These are phyloP conservation scores for Syncephalastrum contaminatum DNA, from an alignment of 371 early-diverging fungal genomes.

Conservation along the genomic window DNA sequence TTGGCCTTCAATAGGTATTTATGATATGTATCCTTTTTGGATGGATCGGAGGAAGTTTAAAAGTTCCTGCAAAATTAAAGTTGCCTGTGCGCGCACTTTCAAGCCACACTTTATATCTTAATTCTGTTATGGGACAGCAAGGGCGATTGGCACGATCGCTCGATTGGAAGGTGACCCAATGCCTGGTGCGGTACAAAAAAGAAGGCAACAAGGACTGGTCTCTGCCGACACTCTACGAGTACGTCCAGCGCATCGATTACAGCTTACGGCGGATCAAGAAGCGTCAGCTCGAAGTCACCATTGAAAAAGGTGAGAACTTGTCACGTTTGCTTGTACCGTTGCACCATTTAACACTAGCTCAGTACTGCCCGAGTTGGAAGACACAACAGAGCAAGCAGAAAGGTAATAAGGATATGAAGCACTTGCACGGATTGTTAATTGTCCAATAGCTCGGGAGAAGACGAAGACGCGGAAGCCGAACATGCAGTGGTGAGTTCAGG, in stretches of 20 bases:
- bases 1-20: not conserved
- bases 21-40: not conserved
- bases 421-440: no score
- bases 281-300: conserved; percentile 41
- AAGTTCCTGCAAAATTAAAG: no score
- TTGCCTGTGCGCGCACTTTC: not conserved
- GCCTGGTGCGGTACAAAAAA: conserved; percentile 31
- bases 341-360: not conserved
- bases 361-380: conserved; percentile 19
- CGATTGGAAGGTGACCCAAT: conserved; percentile 26
- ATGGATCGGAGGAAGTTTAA: no score
- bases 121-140: conserved; percentile 12
- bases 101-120: not conserved
- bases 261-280: conserved; percentile 50
- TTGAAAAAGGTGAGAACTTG: conserved; percentile 42
- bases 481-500: conserved; percentile 42
- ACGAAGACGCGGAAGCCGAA: conserved; percentile 31
- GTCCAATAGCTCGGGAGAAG: conserved; percentile 16
- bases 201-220: conserved; percentile 33
- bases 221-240: conserved; percentile 34
- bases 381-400: conserved; percentile 8
- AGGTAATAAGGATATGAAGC: conserved; percentile 3
- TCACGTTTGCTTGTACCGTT: not conserved
- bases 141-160: conserved; percentile 29
- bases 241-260: conserved; percentile 45